Evolutionary conservation across 768 basidiomycete species (phyloP), one percentile per base, ranked within the genome.

Genomic region (Serendipita sp.): DNA sequence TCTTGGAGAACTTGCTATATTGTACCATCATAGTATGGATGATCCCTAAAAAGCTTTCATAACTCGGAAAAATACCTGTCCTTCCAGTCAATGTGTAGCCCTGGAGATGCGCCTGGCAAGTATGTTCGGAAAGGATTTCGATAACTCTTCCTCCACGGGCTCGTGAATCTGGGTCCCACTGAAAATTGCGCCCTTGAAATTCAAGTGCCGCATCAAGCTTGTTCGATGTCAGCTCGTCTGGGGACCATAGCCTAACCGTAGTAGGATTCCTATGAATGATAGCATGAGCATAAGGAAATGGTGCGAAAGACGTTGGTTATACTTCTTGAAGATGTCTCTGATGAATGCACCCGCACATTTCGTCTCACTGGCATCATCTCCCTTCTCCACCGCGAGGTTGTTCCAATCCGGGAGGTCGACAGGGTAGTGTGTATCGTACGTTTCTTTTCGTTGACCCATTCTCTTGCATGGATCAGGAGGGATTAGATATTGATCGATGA

Each of bases 21-120:
- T 89, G 88, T 2, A 88, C 86, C 82, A 87, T 85, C 90, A 92
- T 92, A 16, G 90, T 93, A 64, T 87, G 85, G 32, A 93, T 74
- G 73, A 93, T 93, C 48, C 90, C 90, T 48, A 93, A 77, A 81
- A 95, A 96, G 0, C 89, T 86, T 72, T 95, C 92, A 72, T 95
- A 93, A 34, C 84, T 86, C 1, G 92, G 91, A 81, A 95, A 91
- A 38, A 94, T 77, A 11, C 83, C 91, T 0, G 86, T 87, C 45
- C 86, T 79, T 7, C 92, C 92, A 0, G 92, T 94, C 53, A 96
- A 81, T 3, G 90, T 92, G 74, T 94, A 94, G 2, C 92, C 92
- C 74, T 96, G 89, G 11, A 94, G 77, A 86, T 92, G 92, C 28
- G 87, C 90, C 71, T 92, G 88, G 68, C 88, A 88, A 8, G 88